phyloP scores from a whole-genome alignment of 805 yeast genomes.

The Saccharomycopsis fermentans region DNA sequence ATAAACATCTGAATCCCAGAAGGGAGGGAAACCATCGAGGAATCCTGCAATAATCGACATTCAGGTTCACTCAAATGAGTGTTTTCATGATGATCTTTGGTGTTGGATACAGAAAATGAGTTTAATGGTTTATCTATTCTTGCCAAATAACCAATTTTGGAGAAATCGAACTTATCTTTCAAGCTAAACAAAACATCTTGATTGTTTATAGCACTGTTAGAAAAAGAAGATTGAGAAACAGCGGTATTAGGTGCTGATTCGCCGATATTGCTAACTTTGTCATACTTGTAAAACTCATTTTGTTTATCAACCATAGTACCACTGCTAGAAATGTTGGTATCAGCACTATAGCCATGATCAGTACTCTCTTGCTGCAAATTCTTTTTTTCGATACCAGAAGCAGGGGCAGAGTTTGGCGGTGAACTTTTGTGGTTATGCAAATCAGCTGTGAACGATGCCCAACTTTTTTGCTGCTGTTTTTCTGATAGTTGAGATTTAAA shows the following conservation, averaged over 20 bases:
- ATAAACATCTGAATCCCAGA: conserved; percentile 27
- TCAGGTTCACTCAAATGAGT: not conserved
- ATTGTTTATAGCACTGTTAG: not conserved
- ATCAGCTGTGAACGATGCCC: not conserved
- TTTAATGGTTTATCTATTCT: not conserved
- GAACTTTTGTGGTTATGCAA: not conserved
- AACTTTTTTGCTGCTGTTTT: not conserved
- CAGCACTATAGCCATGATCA: not conserved
- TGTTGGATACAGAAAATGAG: not conserved
- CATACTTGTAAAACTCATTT: not conserved
- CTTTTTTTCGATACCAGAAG: not conserved
- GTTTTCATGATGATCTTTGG: not conserved
- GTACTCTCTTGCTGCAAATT: not conserved
- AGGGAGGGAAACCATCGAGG: conserved; percentile 17
- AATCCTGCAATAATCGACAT: conserved; percentile 5
- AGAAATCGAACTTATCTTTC: not conserved
- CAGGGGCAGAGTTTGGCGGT: not conserved
- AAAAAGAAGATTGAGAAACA: not conserved
- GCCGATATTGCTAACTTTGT: not conserved
- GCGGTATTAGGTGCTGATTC: not conserved
- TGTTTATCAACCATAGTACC: not conserved
- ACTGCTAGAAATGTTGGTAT: not conserved
- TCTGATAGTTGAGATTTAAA: not conserved
- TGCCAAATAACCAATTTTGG: not conserved
- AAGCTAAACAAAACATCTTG: not conserved